Conservation (phyloP, 345 rosid genomes). For the Leavenworthia alabamica region DNA sequence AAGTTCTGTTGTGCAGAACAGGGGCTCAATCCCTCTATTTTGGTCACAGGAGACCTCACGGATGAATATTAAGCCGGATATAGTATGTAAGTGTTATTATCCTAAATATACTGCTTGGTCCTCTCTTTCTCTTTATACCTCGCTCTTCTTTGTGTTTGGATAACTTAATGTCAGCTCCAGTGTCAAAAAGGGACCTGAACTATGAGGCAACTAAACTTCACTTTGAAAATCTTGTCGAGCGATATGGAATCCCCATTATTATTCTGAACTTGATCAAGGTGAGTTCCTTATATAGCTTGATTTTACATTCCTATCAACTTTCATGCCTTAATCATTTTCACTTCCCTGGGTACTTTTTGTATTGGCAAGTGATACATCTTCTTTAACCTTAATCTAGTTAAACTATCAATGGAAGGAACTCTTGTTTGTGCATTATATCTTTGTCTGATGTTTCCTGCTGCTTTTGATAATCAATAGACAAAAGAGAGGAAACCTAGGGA, state of each 20-base stretch:
- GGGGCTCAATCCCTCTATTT: slow-evolving; percentile 91
- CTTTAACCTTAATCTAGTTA: no score
- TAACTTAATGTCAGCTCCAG: slow-evolving; percentile 35
- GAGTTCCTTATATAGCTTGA: no score
- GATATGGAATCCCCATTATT: slow-evolving; percentile 94
- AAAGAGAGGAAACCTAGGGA: slow-evolving; percentile 66
- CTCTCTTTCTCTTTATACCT: neutral
- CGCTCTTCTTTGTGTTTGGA: neutral
- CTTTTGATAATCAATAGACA: slow-evolving; percentile 24
- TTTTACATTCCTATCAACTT: no score
- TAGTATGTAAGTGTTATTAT: slow-evolving; percentile 53
- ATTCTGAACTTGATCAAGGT: slow-evolving; percentile 90
- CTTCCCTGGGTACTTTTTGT: no score
- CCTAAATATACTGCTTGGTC: neutral
- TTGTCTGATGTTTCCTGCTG: no score
- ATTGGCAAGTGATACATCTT: no score
- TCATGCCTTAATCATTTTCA: no score
- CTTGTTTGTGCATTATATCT: no score
- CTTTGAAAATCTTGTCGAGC: slow-evolving; percentile 72
- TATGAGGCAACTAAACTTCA: slow-evolving; percentile 88
- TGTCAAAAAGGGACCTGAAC: slow-evolving; percentile 71
- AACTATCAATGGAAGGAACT: no score
- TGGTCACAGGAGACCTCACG: slow-evolving; percentile 99
- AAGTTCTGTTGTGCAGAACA: slow-evolving; percentile 84
- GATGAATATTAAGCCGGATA: slow-evolving; percentile 85